Base-by-base conservation (phyloP, 1,284 basidiomycete species). In the Cutaneotrichosporon sp. region DNA sequence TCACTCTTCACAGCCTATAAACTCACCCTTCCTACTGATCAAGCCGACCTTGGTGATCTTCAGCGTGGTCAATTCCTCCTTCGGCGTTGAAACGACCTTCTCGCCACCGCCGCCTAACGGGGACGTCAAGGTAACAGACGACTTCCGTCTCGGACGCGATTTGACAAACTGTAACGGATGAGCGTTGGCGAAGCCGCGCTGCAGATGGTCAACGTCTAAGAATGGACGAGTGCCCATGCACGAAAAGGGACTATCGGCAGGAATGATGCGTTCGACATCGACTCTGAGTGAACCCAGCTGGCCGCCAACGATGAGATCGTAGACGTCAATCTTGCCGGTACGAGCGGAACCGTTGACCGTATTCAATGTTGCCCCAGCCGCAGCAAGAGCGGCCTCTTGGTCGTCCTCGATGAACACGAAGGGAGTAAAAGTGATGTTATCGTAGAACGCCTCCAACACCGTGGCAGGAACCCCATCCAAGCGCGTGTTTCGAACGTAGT, bases 341-440 rank as follows among this genome's bases (percentile, higher is more conserved):
- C 41, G 19, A 20, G 29, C 41, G 20, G 26, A 27, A 6, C 48
- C 48, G 17, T 33, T 25, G 4, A 45, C 20, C 1, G 50, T 20
- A 5, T 41, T 35, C 11, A 33, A 12, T 11, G 39, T 24, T 9
- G 24, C 37, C 1, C 57, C 57, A 5, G 50, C 31, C 0, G 53
- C 52, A 5, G 57, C 57, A 5, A 59, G 47, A 2, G 51, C 41
- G 3, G 57, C 57, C 33, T 59, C 57, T 12, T 55, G 49, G 47
- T 59, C 57, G 51, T 59, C 57, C 39, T 59, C 57, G 27, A 97
- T 87, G 66, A 93, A 97, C 54, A 97, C 88, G 76, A 98, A 99
- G 0, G 87, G 94, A 41, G 86, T 90, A 75, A 87, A 92, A 20
- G 90, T 85, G 51, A 93, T 91, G 67, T 99, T 97, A 76, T 99